Conservation (phyloP, 257 asterid genomes). For the Avicennia marina region DNA sequence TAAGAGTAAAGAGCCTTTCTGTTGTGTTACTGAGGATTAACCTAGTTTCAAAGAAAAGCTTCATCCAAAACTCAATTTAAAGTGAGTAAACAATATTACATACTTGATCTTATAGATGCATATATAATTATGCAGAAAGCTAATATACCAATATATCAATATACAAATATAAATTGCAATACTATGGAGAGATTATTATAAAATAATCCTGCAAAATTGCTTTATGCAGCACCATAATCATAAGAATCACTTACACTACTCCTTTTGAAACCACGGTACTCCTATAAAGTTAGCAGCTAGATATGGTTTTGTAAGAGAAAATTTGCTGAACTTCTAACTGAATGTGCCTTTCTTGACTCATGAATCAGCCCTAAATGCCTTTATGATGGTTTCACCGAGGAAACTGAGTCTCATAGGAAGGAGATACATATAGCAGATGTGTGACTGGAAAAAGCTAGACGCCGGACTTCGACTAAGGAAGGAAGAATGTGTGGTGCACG, state of each 20-base stretch:
- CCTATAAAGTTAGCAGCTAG: not conserved
- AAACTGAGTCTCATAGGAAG: slow-evolving; percentile 20
- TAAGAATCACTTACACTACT: slow-evolving; percentile 10
- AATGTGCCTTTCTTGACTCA: not conserved
- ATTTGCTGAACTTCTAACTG: not conserved
- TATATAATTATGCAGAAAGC: no score
- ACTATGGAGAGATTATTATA: not conserved
- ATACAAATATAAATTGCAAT: not conserved
- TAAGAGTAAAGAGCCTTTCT: no score
- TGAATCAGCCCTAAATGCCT: slow-evolving; percentile 6
- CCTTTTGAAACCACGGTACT: not conserved
- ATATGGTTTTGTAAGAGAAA: not conserved
- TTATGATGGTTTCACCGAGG: slow-evolving; percentile 23
- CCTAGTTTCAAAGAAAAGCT: no score
- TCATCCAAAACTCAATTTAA: no score
- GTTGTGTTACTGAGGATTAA: no score
- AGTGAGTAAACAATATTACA: no score
- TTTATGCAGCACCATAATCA: not conserved
- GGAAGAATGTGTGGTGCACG: slow-evolving; percentile 51
- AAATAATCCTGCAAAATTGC: no score
- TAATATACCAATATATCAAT: no score
- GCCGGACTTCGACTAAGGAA: slow-evolving; percentile 30
- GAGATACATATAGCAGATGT: slow-evolving; percentile 23
- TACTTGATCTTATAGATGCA: no score
- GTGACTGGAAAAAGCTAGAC: slow-evolving; percentile 29